Evolutionary conservation across 1,139 yeast genomes (phyloP).

Genomic region (Saccharomycopsis hybrid): DNA sequence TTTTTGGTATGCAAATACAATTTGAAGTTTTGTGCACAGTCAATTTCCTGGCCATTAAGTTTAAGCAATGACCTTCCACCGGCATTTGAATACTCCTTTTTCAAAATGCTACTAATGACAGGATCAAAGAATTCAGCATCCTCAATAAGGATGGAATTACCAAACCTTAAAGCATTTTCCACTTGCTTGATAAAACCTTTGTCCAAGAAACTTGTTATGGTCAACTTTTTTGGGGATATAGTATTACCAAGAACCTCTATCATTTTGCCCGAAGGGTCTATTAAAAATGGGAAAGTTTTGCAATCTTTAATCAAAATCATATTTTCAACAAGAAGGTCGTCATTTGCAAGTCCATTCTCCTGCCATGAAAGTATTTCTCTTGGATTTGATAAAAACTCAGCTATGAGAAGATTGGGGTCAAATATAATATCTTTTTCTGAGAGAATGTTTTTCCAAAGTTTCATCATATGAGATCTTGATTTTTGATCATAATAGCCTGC

Average conservation of each 20-base stretch:
- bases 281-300: constrained; percentile 46
- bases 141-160: constrained; percentile 63
- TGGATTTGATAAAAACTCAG: constrained; percentile 37
- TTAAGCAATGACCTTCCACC: constrained; percentile 67
- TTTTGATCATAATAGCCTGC: constrained; percentile 56
- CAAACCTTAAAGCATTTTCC: constrained; percentile 80
- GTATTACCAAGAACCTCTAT: constrained; percentile 36
- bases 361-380: constrained; percentile 46
- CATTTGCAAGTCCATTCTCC: constrained; percentile 46
- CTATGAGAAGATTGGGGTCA: constrained; percentile 33
- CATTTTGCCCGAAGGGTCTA: constrained; percentile 64
- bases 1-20: constrained; percentile 60
- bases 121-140: constrained; percentile 85
- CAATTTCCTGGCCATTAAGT: constrained; percentile 60
- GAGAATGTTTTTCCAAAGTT: constrained; percentile 40
- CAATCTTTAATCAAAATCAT: constrained; percentile 43
- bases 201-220: constrained; percentile 66
- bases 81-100: constrained; percentile 51
- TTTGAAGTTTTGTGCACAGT: constrained; percentile 57
- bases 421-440: constrained; percentile 34
- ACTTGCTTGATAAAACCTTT: constrained; percentile 61
- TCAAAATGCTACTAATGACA: constrained; percentile 53
- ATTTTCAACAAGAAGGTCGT: constrained; percentile 58
- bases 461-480: constrained; percentile 36
- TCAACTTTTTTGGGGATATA: constrained; percentile 35